phyloP scores from a whole-genome alignment of 2,329 filamentous ascomycete species.

The Ilyonectria mors-panacis region DNA sequence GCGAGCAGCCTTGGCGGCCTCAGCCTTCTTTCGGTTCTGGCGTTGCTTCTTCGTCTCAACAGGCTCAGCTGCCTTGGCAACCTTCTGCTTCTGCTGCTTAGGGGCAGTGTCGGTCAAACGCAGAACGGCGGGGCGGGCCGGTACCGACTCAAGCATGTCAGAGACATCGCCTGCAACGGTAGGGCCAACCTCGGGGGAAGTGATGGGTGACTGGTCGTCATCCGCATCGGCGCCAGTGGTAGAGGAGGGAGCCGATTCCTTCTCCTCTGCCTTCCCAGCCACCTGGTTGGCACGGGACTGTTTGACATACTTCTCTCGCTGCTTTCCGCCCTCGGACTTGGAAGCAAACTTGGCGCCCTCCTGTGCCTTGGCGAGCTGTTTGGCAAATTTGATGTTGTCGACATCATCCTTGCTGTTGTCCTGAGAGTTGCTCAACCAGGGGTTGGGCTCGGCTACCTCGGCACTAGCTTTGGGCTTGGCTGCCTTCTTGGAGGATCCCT shows the following conservation, averaged over 20 bases:
- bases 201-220: slow-evolving; percentile 81
- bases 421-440: slow-evolving; percentile 49
- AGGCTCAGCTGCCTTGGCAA: slow-evolving; percentile 74
- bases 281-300: slow-evolving; percentile 73
- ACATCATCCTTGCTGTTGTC: slow-evolving; percentile 68
- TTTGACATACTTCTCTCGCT: slow-evolving; percentile 79
- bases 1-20: slow-evolving; percentile 81
- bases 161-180: slow-evolving; percentile 79
- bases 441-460: slow-evolving; percentile 47
- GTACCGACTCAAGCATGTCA: slow-evolving; percentile 89
- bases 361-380: slow-evolving; percentile 79
- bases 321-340: slow-evolving; percentile 71
- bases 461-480: slow-evolving; percentile 58
- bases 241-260: slow-evolving; percentile 69
- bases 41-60: slow-evolving; percentile 95
- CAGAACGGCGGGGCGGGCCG: slow-evolving; percentile 79
- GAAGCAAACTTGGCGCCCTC: slow-evolving; percentile 74
- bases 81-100: slow-evolving; percentile 75
- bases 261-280: slow-evolving; percentile 58
- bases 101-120: slow-evolving; percentile 79
- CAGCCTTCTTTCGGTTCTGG: slow-evolving; percentile 91
- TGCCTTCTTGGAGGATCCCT: slow-evolving; percentile 53
- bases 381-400: slow-evolving; percentile 83
- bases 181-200: slow-evolving; percentile 74
- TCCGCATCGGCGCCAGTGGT: slow-evolving; percentile 83